Percentiles rank a stretch among this genome's conserved stretches.
Evolutionary conservation across 768 basidiomycete species (phyloP).

Genomic region (Lentinus brumalis): DNA sequence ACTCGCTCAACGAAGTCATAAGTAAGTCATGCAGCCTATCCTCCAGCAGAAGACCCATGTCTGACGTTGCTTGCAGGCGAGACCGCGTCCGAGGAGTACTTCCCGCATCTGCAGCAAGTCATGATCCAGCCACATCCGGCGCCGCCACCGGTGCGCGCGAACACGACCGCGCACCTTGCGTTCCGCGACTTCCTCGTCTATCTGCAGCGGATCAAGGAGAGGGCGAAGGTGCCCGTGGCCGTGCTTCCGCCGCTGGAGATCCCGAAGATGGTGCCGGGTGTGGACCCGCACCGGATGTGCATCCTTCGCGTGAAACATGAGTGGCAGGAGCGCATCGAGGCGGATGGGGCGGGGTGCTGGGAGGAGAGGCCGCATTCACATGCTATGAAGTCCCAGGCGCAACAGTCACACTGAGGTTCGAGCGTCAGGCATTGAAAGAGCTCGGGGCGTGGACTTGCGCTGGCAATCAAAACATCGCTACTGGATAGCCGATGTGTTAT

Average conservation of each 20-base stretch:
- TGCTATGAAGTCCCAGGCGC: background rate
- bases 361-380: background rate
- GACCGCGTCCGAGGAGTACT: background rate
- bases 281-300: conserved; percentile 9
- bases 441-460: no score
- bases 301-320: conserved; percentile 1
- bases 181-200: conserved; percentile 8
- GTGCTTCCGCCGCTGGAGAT: conserved; percentile 9
- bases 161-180: background rate
- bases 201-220: conserved; percentile 1
- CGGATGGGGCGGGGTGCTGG: conserved; percentile 1
- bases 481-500: no score
- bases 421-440: no score
- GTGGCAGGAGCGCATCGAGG: conserved; percentile 4
- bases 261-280: conserved; percentile 2
- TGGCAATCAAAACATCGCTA: background rate
- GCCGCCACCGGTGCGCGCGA: background rate
- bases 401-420: background rate
- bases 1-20: conserved; percentile 1
- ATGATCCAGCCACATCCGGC: conserved; percentile 15
- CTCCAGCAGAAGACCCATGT: background rate
- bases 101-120: conserved; percentile 7
- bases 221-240: background rate
- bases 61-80: background rate
- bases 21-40: background rate